Evolutionary conservation across 2,329 filamentous ascomycete species (phyloP).

Genomic region (Aspergillus fijiensis): DNA sequence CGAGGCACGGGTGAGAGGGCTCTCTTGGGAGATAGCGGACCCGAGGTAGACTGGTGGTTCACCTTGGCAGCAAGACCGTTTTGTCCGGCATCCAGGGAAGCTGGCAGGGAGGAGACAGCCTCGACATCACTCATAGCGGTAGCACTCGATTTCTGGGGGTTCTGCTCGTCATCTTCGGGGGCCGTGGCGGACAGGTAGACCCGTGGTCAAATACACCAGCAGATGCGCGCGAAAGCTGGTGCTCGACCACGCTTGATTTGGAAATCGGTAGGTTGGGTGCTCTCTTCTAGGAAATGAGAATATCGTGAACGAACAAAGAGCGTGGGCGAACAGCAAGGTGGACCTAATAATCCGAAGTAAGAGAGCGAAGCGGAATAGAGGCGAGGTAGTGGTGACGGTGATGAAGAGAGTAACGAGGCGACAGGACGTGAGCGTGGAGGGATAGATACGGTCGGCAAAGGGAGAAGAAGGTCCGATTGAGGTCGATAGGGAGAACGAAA

Average conservation of each 20-base stretch:
- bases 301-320: neutral
- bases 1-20: constrained; percentile 19
- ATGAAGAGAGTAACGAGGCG: constrained; percentile 6
- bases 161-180: constrained; percentile 47
- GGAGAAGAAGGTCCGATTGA: neutral
- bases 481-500: constrained; percentile 1
- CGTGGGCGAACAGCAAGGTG: neutral
- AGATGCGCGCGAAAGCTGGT: constrained; percentile 35
- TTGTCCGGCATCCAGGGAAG: constrained; percentile 37
- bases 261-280: neutral
- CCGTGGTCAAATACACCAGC: constrained; percentile 36
- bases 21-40: constrained; percentile 26
- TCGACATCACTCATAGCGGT: constrained; percentile 51
- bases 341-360: neutral
- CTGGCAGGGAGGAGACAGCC: constrained; percentile 39
- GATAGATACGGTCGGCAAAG: constrained; percentile 13
- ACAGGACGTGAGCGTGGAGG: constrained; percentile 4
- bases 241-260: constrained; percentile 26
- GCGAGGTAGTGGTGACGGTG: constrained; percentile 9
- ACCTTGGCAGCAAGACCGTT: constrained; percentile 34
- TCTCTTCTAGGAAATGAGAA: neutral
- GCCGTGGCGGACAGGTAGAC: constrained; percentile 36
- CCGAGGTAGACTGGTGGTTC: constrained; percentile 27
- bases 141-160: constrained; percentile 40
- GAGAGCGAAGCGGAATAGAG: neutral